Base-by-base conservation (phyloP, 2,329 filamentous ascomycete species). In the Pseudogymnoascus sp. region DNA sequence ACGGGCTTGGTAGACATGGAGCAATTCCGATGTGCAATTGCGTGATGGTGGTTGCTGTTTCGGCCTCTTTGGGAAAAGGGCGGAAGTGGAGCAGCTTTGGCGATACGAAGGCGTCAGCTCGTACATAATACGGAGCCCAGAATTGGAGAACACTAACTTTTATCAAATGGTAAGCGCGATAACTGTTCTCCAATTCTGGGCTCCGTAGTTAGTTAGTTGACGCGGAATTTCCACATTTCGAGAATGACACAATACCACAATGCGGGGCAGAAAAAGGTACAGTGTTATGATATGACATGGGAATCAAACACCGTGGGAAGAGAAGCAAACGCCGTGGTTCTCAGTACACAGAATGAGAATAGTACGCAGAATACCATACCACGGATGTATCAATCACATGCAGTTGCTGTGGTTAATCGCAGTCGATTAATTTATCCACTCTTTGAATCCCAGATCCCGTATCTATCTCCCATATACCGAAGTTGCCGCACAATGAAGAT, bases 21-120 rank as follows among this genome's bases (percentile, higher is more conserved):
- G 44, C 44, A 50, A 50, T 50, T 50, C 44, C 44, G 44, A 50
- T n/a, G 24, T 7, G n/a, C 44, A 50, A 50, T 50, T 50, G 44
- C 44, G 44, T 50, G 44, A 50, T 50, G 44, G 44, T 29, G 3
- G 44, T 26, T 1, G 44, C 29, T 29, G 21, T 26, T 26, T 26
- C 44, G 21, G 21, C 44, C 24, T 26, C 21, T 26, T 50, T 50
- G 14, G 44, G 21, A 26, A 26, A n/a, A 6, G 24, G 24, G 14
- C 21, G 24, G 5, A 11, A 29, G 21, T 50, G 40, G 40, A 44
- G 10, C 40, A 19, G 4, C 24, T 44, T 44, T 44, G 40, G 21
- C 5, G 40, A 19, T 24, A 24, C 19, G 40, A 44, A 24, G 38
- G 19, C 13, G 24, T 29, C n/a, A 50, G 44, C 24, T 50, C 13